Evolutionary conservation across 2,329 filamentous ascomycete genomes (phyloP), one percentile per base, ranked within the genome.

Genomic region (Achaetomium macrosporum): DNA sequence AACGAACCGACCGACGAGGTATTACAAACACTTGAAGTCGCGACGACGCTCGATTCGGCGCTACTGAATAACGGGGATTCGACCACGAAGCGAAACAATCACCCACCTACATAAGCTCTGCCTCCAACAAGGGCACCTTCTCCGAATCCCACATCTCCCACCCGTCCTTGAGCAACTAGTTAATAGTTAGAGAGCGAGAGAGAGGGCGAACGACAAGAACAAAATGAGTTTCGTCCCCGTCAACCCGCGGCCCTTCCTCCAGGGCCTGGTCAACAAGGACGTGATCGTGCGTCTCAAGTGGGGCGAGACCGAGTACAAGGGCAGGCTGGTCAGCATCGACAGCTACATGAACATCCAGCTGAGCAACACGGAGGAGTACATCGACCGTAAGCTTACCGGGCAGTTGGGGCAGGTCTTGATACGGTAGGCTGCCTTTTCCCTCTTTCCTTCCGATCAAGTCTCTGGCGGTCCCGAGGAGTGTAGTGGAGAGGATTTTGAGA

Each of bases 341-440:
- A 90, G 88, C 68, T 99, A 99, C 77, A 97, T 99, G 92, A 99
- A 99, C 76, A 84, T 99, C 59, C 90, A 97, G 74, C 81, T 99
- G 59, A 84, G 85, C 61, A 85, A 87, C 64, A 91, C 92, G 47
- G 88, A 96, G 73, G 93, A 99, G 72, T 96, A 86, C 73, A 88
- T 96, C 66, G 84, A 90, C 68, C 86, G 89, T 62, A 88, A 95
- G 79, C 85, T 83, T 69, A 90, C 87, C 35, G 92, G 90, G 53
- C 82, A 82, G 45, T 74, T 99, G 60, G 93, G 93, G 7, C 87
- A 96, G 72, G 91, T 99, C 42, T 72, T 99, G 64, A 97, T 99
- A 66, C 79, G 92, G 87, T 95, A 72, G 57, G 76, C 36, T 36
- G 3, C 3, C 1, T 48, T 25, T 31, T 33, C n/a, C 19, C 7